These are phyloP conservation scores for Diplodia corticola DNA, from an alignment of 2,329 filamentous ascomycete genomes.

Conservation along the genomic window DNA sequence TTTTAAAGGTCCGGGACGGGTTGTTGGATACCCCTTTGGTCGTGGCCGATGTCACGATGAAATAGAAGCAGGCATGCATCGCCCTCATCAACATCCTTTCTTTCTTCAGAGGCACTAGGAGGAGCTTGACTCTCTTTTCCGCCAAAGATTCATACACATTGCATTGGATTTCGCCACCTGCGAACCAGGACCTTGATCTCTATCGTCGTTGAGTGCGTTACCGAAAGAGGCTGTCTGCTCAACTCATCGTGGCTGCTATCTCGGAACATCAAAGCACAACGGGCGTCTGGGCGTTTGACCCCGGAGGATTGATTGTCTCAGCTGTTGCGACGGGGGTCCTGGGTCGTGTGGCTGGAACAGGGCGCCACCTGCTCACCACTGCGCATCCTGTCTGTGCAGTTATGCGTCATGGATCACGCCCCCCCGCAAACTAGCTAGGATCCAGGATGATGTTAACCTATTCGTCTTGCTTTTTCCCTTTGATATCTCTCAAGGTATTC, in stretches of 20 bases:
- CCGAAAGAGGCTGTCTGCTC: too few species aligned
- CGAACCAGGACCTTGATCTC: neutral
- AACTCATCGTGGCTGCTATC: neutral
- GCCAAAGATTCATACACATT: neutral
- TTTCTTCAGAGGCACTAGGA: neutral
- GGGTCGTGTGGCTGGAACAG: neutral
- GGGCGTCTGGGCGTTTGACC: neutral
- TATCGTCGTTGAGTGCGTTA: neutral
- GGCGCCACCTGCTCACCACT: neutral
- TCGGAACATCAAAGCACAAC: neutral
- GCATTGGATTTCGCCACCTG: neutral
- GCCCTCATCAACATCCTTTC: neutral
- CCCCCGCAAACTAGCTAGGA: neutral
- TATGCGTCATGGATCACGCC: neutral
- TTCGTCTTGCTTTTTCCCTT: neutral
- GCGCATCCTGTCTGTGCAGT: neutral
- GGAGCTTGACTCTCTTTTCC: too few species aligned
- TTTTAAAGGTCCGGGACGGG: too few species aligned
- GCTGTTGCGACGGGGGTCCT: neutral
- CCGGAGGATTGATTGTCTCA: neutral
- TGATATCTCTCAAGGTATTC: too few species aligned
- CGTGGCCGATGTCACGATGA: too few species aligned
- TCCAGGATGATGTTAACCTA: neutral
- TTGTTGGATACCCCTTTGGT: neutral
- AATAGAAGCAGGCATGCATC: neutral